Percentiles rank a stretch among this genome's conserved stretches.
Conservation (phyloP, 371 early-diverging fungal species). For the Conidiobolus coronatus region DNA sequence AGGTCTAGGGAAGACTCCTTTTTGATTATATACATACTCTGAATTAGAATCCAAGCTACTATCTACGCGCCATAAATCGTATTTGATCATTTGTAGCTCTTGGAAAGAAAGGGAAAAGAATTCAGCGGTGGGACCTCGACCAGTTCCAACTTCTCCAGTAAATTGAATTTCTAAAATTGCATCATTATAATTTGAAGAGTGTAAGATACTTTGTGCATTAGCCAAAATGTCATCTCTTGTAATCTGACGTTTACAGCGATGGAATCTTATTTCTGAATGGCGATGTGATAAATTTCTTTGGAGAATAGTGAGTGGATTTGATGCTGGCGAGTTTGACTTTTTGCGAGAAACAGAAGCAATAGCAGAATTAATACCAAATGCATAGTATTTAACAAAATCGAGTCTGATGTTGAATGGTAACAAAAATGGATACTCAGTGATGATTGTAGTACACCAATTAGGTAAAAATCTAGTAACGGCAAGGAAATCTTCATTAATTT, state of each 20-base stretch:
- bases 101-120: constrained; percentile 64
- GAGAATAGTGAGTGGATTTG: not conserved
- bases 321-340: not conserved
- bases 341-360: constrained; percentile 18
- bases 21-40: constrained; percentile 17
- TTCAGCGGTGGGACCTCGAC: constrained; percentile 82
- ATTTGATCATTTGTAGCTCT: constrained; percentile 33
- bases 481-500: constrained; percentile 68
- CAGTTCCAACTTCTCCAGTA: constrained; percentile 81
- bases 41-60: constrained; percentile 4
- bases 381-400: constrained; percentile 51
- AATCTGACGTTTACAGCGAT: constrained; percentile 58
- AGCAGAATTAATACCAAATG: constrained; percentile 64
- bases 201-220: constrained; percentile 54
- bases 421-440: constrained; percentile 45
- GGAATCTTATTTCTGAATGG: constrained; percentile 35
- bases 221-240: constrained; percentile 48
- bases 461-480: constrained; percentile 65
- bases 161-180: constrained; percentile 74
- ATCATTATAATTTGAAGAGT: constrained; percentile 40
- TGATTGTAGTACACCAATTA: constrained; percentile 41
- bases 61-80: constrained; percentile 34
- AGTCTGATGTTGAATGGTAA: constrained; percentile 65
- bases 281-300: constrained; percentile 9
- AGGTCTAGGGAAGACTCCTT: constrained; percentile 56